Percentiles rank a stretch among this genome's conserved stretches.
Evolutionary conservation across 2,329 filamentous ascomycete genomes (phyloP).

Genomic region (Talaromyces sp.): DNA sequence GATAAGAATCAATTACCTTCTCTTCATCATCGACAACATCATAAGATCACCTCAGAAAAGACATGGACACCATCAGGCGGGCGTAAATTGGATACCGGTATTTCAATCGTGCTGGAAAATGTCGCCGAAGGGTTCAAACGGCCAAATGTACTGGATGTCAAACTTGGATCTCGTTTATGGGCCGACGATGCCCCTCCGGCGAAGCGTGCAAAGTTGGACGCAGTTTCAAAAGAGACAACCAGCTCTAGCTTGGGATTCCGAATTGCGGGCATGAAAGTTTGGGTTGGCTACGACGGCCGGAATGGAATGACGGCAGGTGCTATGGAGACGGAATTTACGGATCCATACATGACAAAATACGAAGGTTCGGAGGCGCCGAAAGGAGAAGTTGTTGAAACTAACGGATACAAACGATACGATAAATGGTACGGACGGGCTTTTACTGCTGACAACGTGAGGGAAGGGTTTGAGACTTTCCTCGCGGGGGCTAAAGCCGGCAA

Average conservation of each 20-base stretch:
- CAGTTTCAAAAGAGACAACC: conserved; percentile 57
- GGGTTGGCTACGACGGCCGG: conserved; percentile 39
- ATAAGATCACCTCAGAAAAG: conserved; percentile 27
- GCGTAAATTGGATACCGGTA: conserved; percentile 67
- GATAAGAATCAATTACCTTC: conserved; percentile 19
- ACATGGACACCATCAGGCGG: conserved; percentile 52
- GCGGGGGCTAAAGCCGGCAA: conserved; percentile 41
- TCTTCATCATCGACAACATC: conserved; percentile 22
- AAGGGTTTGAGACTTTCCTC: conserved; percentile 58
- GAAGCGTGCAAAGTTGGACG: conserved; percentile 58
- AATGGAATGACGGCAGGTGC: conserved; percentile 26
- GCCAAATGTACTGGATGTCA: conserved; percentile 90
- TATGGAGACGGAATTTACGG: conserved; percentile 25
- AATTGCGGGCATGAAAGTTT: conserved; percentile 63
- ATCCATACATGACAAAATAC: conserved; percentile 37
- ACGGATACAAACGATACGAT: conserved; percentile 58
- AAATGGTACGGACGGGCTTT: conserved; percentile 64
- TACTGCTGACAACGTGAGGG: conserved; percentile 51
- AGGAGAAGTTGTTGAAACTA: conserved; percentile 43
- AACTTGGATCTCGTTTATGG: conserved; percentile 83
- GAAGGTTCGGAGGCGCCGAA: conserved; percentile 48
- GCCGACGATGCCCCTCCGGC: conserved; percentile 63
- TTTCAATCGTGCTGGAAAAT: conserved; percentile 81
- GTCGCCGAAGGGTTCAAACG: conserved; percentile 72
- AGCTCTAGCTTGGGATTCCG: conserved; percentile 59